Percentiles rank a stretch among this genome's conserved stretches.
These are phyloP conservation scores for Rubroboletus satanas DNA, from an alignment of 768 basidiomycete genomes.

Conservation along the genomic window DNA sequence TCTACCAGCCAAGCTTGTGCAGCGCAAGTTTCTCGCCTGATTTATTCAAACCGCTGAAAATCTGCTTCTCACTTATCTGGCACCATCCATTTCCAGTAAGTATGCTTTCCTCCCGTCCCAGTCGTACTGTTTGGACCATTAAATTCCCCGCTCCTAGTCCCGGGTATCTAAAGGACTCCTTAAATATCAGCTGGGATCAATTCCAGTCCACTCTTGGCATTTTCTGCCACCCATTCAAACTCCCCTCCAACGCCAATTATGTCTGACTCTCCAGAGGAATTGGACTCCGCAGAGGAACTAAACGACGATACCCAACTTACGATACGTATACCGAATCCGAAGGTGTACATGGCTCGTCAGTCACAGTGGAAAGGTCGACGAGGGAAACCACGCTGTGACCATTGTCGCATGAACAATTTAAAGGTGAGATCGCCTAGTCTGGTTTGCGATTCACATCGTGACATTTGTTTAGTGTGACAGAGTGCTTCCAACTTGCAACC, in stretches of 20 bases:
- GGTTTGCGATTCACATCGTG: conserved; percentile 7
- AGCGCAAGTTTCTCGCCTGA: conserved; percentile 7
- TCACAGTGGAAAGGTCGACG: conserved; percentile 73
- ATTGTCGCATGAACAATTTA: conserved; percentile 67
- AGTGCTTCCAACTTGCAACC: conserved; percentile 66
- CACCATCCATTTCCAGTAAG: conserved; percentile 14
- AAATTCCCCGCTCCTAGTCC: conserved; percentile 7
- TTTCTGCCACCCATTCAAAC: conserved; percentile 13
- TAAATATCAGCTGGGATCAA: conserved; percentile 6
- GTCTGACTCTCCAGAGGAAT: conserved; percentile 38
- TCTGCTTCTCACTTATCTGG: conserved; percentile 1
- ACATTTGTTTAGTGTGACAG: conserved; percentile 55
- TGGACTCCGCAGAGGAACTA: conserved; percentile 37
- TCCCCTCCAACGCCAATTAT: conserved; percentile 18
- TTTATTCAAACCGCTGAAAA: conserved; percentile 14
- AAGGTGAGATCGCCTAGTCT: conserved; percentile 45
- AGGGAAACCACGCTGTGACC: conserved; percentile 72
- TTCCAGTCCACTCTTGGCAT: conserved; percentile 10
- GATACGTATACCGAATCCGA: conserved; percentile 65
- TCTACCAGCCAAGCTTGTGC: conserved; percentile 1
- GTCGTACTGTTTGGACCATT: conserved; percentile 5
- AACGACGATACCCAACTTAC: conserved; percentile 53
- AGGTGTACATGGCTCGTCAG: conserved; percentile 63
- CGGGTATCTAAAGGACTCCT: neutral
- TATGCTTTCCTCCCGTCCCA: conserved; percentile 6